A percentile compares a stretch with the other conserved stretches of the same genome.
phyloP scores from a whole-genome alignment of 1,284 basidiomycete species.

The Ceratobasidium sp. region DNA sequence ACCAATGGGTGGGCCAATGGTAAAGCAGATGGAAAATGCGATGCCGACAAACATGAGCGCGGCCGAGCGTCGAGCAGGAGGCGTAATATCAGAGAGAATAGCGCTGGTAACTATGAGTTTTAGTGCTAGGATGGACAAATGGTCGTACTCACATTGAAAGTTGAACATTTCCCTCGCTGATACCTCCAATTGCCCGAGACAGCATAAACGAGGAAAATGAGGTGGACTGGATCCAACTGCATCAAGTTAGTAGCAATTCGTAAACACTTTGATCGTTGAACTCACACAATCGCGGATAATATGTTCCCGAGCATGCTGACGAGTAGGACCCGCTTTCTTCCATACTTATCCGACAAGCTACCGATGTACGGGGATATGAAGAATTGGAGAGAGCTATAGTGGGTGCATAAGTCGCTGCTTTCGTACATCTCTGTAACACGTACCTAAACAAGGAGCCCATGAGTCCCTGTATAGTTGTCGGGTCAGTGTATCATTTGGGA shows the following conservation, averaged over 20 bases:
- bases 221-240: constrained; percentile 88
- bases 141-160: constrained; percentile 59
- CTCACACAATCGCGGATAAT: constrained; percentile 82
- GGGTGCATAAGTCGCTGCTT: not conserved
- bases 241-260: constrained; percentile 31
- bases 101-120: constrained; percentile 66
- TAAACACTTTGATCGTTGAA: constrained; percentile 46
- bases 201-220: constrained; percentile 89
- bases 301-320: constrained; percentile 93
- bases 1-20: constrained; percentile 86
- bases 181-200: constrained; percentile 88
- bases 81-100: constrained; percentile 89
- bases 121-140: not conserved
- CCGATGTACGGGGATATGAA: constrained; percentile 89
- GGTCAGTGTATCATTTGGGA: constrained; percentile 48
- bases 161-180: constrained; percentile 80
- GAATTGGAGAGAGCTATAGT: constrained; percentile 85
- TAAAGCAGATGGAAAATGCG: constrained; percentile 93
- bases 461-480: constrained; percentile 69
- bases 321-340: constrained; percentile 84
- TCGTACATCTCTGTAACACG: constrained; percentile 56
- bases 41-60: constrained; percentile 93
- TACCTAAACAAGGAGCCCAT: constrained; percentile 93
- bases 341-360: constrained; percentile 85
- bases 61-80: constrained; percentile 80